Percentiles rank a stretch among this genome's conserved stretches.
phyloP scores from a whole-genome alignment of 257 asterid species.

The Catharanthus roseus region DNA sequence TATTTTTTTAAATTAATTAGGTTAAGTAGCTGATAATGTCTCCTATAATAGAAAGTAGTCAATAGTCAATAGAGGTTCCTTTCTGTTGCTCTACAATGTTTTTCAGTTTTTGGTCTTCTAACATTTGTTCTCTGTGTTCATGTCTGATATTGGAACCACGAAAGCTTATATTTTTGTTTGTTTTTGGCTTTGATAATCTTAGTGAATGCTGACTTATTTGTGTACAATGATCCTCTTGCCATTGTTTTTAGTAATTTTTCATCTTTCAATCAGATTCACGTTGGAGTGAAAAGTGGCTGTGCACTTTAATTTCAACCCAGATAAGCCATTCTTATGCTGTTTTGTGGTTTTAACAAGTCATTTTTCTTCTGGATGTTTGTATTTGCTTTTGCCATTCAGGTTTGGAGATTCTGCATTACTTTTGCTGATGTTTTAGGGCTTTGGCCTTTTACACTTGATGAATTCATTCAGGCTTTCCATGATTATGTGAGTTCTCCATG shows the following conservation, averaged over 20 bases:
- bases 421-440: conserved; percentile 95
- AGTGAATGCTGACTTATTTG: neutral
- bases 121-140: neutral
- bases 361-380: conserved; percentile 1
- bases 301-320: neutral
- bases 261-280: neutral
- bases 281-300: neutral
- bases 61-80: neutral
- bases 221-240: neutral
- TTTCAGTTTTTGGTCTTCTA: neutral
- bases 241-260: neutral
- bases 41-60: neutral
- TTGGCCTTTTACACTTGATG: conserved; percentile 98
- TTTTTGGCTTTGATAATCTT: no score
- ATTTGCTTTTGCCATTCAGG: conserved; percentile 44
- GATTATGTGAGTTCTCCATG: conserved; percentile 66
- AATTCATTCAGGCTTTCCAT: conserved; percentile 87
- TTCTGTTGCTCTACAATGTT: neutral
- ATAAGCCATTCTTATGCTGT: neutral
- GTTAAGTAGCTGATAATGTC: neutral
- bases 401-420: conserved; percentile 90
- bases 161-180: no score
- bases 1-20: neutral
- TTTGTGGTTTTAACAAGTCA: neutral
- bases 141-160: no score